phyloP scores from a whole-genome alignment of 345 rosid genomes.

The Syzygium aromaticum region DNA sequence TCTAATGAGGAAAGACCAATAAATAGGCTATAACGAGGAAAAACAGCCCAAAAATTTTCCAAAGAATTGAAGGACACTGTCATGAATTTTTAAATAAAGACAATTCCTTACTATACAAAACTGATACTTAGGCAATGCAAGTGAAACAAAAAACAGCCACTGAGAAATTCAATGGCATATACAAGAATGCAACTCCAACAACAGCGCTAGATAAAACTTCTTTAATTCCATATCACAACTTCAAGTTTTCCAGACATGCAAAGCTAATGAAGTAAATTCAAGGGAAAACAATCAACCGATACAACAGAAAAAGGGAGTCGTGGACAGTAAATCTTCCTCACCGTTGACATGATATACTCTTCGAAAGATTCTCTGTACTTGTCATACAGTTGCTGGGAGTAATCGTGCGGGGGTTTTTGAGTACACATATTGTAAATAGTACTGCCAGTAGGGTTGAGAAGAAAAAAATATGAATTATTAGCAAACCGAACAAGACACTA shows the following conservation, averaged over 20 bases:
- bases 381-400: constrained; percentile 68
- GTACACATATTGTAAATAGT: constrained; percentile 73
- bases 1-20: not conserved
- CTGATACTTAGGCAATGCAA: not conserved
- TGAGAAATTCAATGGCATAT: not conserved
- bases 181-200: not conserved
- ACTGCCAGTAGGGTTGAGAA: constrained; percentile 11
- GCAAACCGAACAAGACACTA: not conserved
- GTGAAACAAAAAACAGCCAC: not conserved
- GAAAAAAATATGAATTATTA: not conserved
- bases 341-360: constrained; percentile 42
- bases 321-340: constrained; percentile 1
- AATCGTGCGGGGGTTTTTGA: constrained; percentile 60
- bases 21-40: not conserved
- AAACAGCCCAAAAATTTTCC: not conserved
- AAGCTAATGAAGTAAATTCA: not conserved
- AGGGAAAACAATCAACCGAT: not conserved
- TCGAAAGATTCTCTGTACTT: constrained; percentile 52
- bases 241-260: not conserved
- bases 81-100: not conserved
- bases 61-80: not conserved
- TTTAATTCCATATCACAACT: not conserved
- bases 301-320: not conserved
- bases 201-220: not conserved
- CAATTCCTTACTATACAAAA: not conserved